Percentiles rank a stretch among this genome's conserved stretches.
Evolutionary conservation across 208 protist genomes (phyloP).

Genomic region (Trypanosoma rangeli): DNA sequence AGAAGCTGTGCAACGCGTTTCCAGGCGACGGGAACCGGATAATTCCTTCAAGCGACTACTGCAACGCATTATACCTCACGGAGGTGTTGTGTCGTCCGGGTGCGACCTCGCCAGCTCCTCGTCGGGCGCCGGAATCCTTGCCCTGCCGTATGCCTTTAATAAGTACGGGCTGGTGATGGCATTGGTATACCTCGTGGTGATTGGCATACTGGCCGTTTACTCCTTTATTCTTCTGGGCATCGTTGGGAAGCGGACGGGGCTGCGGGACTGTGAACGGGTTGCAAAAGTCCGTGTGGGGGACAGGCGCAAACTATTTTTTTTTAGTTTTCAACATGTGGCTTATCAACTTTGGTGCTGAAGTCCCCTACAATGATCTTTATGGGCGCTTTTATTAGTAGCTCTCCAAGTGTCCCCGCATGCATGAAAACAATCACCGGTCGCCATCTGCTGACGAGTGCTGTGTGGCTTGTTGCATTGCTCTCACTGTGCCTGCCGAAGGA

Average conservation of each 20-base stretch:
- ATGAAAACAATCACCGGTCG: conserved; percentile 24
- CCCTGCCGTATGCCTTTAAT: conserved; percentile 54
- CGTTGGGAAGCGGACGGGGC: conserved; percentile 35
- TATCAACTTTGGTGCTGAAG: conserved; percentile 54
- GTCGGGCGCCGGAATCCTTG: conserved; percentile 71
- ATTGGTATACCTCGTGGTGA: conserved; percentile 59
- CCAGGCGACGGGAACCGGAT: conserved; percentile 27
- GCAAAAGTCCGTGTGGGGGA: conserved; percentile 43
- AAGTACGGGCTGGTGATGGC: conserved; percentile 56
- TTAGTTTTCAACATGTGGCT: conserved; percentile 48
- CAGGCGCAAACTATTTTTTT: conserved; percentile 59
- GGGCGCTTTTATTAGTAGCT: background rate
- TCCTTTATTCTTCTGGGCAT: conserved; percentile 47
- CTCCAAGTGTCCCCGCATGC: conserved; percentile 31
- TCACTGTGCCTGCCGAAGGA: conserved; percentile 57
- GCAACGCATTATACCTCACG: conserved; percentile 50
- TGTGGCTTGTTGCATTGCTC: conserved; percentile 59
- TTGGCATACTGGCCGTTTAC: conserved; percentile 55
- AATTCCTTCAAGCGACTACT: conserved; percentile 31
- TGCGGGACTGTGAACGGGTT: conserved; percentile 60
- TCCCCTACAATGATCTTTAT: conserved; percentile 67
- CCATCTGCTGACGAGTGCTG: conserved; percentile 32
- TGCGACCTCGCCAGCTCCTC: conserved; percentile 68
- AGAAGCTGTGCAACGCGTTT: conserved; percentile 41
- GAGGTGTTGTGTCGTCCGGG: conserved; percentile 48